Evolutionary conservation across 768 basidiomycete species (phyloP).

Genomic region (Boletus barrowsii): DNA sequence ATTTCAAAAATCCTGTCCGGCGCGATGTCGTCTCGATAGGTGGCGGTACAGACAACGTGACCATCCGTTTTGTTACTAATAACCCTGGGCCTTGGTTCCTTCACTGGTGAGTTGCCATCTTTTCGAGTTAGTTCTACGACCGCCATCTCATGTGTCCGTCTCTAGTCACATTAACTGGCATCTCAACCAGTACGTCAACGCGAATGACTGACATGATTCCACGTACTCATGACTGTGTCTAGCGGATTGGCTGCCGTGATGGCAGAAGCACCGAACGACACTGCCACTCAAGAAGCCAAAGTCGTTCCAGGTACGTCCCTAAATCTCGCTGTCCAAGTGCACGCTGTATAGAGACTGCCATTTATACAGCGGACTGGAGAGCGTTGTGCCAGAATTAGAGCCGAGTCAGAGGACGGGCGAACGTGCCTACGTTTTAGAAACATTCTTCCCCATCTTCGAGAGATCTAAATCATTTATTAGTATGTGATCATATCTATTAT

Average conservation of each 20-base stretch:
- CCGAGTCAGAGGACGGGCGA: too few relatives aligned
- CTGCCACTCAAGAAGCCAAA: conserved; percentile 4
- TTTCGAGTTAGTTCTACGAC: not conserved
- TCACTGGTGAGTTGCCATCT: not conserved
- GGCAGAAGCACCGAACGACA: conserved; percentile 17
- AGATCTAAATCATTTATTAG: too few relatives aligned
- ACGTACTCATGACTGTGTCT: not conserved
- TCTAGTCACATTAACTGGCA: not conserved
- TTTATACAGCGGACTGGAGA: too few relatives aligned
- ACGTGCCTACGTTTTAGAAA: too few relatives aligned
- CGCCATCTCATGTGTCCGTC: not conserved
- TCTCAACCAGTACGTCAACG: not conserved
- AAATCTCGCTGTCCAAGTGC: too few relatives aligned
- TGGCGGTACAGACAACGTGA: conserved; percentile 40
- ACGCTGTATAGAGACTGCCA: too few relatives aligned
- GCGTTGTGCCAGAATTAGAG: too few relatives aligned
- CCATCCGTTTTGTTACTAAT: conserved; percentile 58
- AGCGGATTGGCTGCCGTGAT: conserved; percentile 18
- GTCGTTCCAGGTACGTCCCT: conserved; percentile 19
- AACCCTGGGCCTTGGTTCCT: conserved; percentile 55
- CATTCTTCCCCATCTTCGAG: too few relatives aligned
- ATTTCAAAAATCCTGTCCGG: conserved; percentile 35
- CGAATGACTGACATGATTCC: too few relatives aligned
- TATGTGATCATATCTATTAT: too few relatives aligned
- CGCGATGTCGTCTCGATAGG: conserved; percentile 32